A percentile compares a stretch with the other conserved stretches of the same genome.
Conservation (phyloP, 768 basidiomycete species). For the Boletus bicolor region DNA sequence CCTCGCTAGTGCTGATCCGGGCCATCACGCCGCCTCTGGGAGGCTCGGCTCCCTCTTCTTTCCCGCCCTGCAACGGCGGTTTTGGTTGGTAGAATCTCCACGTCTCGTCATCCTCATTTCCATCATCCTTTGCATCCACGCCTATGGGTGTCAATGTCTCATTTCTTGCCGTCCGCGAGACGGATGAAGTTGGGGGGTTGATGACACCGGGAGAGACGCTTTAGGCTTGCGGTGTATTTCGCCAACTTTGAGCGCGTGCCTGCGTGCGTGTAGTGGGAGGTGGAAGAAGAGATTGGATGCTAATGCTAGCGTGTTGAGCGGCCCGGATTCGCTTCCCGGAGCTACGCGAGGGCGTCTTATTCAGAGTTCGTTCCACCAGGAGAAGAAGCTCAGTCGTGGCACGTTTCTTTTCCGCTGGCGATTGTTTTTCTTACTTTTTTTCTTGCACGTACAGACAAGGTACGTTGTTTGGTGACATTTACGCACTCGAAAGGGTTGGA, state of each 20-base stretch:
- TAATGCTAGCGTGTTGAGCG: background rate
- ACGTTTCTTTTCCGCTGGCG: conserved; percentile 15
- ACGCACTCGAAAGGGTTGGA: too few relatives aligned
- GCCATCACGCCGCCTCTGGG: conserved; percentile 75
- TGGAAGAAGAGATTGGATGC: background rate
- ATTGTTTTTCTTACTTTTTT: background rate
- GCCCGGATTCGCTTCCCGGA: conserved; percentile 74
- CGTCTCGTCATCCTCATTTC: conserved; percentile 65
- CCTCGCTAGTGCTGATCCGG: conserved; percentile 75
- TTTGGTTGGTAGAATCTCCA: conserved; percentile 62
- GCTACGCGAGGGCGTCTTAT: conserved; percentile 84
- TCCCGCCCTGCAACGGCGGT: conserved; percentile 66
- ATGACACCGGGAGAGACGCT: conserved; percentile 83
- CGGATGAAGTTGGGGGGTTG: conserved; percentile 64
- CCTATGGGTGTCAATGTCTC: conserved; percentile 56
- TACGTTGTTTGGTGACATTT: too few relatives aligned
- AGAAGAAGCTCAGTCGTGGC: conserved; percentile 84
- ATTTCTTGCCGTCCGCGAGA: conserved; percentile 59
- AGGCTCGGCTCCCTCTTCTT: conserved; percentile 83
- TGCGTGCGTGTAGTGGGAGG: background rate
- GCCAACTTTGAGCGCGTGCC: conserved; percentile 37
- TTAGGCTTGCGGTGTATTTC: conserved; percentile 62
- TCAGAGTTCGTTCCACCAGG: conserved; percentile 82
- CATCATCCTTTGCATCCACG: conserved; percentile 42
- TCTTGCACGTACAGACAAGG: too few relatives aligned